Evolutionary conservation across 257 asterid species (phyloP).

Genomic region (Solanum acaule): DNA sequence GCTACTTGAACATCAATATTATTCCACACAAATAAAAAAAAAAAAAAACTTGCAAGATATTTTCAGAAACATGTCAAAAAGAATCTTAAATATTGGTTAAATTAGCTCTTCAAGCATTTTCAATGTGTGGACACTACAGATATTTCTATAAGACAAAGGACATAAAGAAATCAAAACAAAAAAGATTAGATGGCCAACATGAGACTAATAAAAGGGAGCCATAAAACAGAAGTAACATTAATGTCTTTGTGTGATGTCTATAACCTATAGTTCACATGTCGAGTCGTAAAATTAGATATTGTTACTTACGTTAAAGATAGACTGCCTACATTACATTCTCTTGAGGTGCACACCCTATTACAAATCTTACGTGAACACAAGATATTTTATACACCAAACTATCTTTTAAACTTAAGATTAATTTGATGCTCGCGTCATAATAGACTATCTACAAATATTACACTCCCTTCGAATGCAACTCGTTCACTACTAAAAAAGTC

Average conservation of each 20-base stretch:
- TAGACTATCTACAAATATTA: not conserved
- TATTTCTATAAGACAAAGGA: not conserved
- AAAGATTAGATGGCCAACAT: not conserved
- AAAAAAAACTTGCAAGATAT: not conserved
- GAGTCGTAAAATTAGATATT: not conserved
- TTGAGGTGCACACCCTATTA: not conserved
- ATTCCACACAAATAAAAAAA: not conserved
- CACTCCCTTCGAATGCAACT: not conserved
- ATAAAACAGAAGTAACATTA: not conserved
- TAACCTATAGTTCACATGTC: not conserved
- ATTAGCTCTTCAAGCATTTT: not conserved
- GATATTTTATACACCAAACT: accelerated
- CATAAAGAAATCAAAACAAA: not conserved
- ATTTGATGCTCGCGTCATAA: not conserved
- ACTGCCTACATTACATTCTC: not conserved
- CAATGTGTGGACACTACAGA: not conserved
- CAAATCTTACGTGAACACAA: not conserved
- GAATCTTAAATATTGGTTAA: not conserved
- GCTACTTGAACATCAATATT: not conserved
- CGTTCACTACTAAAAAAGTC: not conserved
- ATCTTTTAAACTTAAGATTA: not conserved
- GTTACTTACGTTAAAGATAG: not conserved
- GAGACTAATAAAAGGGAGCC: not conserved
- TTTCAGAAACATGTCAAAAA: not conserved
- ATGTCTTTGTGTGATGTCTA: not conserved